A percentile compares a stretch with the other conserved stretches of the same genome.
Evolutionary conservation across 177 flowering plant genomes (phyloP).

Genomic region (Vitis hybrid): DNA sequence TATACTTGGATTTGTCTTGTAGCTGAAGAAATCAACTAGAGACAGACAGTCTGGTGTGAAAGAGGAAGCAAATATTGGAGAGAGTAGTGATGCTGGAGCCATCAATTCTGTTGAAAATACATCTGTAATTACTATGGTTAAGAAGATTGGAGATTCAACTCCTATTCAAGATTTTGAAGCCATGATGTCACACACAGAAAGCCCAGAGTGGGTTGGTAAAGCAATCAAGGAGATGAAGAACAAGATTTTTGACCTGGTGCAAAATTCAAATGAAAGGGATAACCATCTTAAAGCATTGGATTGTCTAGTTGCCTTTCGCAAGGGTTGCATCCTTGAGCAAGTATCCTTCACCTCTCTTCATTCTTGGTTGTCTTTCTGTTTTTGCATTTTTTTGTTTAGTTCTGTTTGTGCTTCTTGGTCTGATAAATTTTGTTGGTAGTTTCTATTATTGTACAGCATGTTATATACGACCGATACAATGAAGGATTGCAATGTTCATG

Average conservation of each 20-base stretch:
- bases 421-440: no score
- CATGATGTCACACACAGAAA: conserved; percentile 81
- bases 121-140: conserved; percentile 33
- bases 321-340: conserved; percentile 86
- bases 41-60: conserved; percentile 63
- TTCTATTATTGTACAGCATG: no score
- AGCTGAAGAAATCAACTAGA: conserved; percentile 69
- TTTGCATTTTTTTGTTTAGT: no score
- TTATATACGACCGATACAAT: no score
- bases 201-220: conserved; percentile 63
- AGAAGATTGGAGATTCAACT: conserved; percentile 50
- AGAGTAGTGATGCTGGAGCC: conserved; percentile 21
- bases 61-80: conserved; percentile 35
- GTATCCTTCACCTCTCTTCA: conserved; percentile 32
- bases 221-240: conserved; percentile 71
- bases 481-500: no score
- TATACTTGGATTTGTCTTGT: conserved; percentile 21
- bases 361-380: not conserved
- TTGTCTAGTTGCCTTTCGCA: conserved; percentile 71
- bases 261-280: conserved; percentile 55
- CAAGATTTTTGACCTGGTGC: conserved; percentile 54
- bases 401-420: no score
- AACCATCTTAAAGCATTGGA: conserved; percentile 60
- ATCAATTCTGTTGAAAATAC: conserved; percentile 24
- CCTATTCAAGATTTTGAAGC: conserved; percentile 92